Evolutionary conservation across 169 alveolate genomes (phyloP), one percentile per base, ranked within the genome.

Genomic region (Cryptosporidium ubiquitum): DNA sequence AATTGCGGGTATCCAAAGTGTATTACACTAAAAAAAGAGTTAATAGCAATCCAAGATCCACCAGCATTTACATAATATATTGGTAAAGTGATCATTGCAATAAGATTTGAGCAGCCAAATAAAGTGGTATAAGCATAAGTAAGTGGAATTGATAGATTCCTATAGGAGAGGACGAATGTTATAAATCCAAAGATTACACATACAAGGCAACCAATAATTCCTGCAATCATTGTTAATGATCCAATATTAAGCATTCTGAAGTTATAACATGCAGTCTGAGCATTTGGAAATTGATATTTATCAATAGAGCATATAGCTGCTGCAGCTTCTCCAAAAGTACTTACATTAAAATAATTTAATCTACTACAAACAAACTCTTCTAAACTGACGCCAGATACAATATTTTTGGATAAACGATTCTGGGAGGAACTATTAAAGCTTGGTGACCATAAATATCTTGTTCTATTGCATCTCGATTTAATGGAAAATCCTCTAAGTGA

Each of bases 31-130:
- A 79, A 79, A 40, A 79, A 37, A 3, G 89, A 79, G 64, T 79
- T 79, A 26, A 79, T 79, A 23, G 89, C 89, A 26, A 79, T 79
- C 89, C 89, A 79, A 12, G 89, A 58, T 26, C 89, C 89, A 23
- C 89, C 89, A 37, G 89, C 89, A 79, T 79, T 79, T 40, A 79
- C 75, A 52, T 79, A 79, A 64, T 79, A 79, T 60, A 79, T 58
- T 3, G 89, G 89, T 26, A 79, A 42, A 23, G 75, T 44, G 26
- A 79, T 33, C 58, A 79, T 79, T 35, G 89, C 89, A 61, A 79
- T 79, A 16, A 79, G 55, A 79, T 79, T 79, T 31, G 89, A 58
- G 52, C 89, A 79, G 0, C 89, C 89, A 64, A 79, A 79, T 23
- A 79, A 57, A 26, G 69, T 66, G 44, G 74, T 79, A 79, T 79